phyloP scores from a whole-genome alignment of 1,139 yeast genomes.

The Diutina scorzettiae region DNA sequence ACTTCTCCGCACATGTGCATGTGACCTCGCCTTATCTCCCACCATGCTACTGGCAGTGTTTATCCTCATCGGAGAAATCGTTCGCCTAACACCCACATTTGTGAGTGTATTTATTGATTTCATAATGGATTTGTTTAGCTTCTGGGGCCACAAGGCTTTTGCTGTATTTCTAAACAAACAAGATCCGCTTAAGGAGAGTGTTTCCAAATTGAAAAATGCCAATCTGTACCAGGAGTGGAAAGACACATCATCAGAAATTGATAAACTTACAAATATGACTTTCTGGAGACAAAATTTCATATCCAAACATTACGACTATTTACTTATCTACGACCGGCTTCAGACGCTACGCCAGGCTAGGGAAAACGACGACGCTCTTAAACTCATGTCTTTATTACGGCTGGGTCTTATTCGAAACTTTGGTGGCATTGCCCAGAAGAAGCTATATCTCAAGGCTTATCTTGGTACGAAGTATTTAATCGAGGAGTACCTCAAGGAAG shows the following conservation, averaged over 20 bases:
- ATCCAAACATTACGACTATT: conserved; percentile 74
- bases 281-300: conserved; percentile 81
- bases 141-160: conserved; percentile 41
- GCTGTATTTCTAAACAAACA: conserved; percentile 22
- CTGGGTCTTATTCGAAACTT: conserved; percentile 81
- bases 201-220: conserved; percentile 28
- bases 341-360: conserved; percentile 54
- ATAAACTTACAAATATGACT: conserved; percentile 56
- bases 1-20: too few relatives aligned
- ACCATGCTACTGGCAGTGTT: too few relatives aligned
- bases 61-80: conserved; percentile 13
- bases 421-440: conserved; percentile 79
- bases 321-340: conserved; percentile 64
- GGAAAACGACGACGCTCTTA: conserved; percentile 40
- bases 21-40: too few relatives aligned
- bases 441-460: conserved; percentile 69
- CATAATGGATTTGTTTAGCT: conserved; percentile 42
- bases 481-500: conserved; percentile 77
- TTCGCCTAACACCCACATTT: conserved; percentile 39
- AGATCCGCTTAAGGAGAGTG: conserved; percentile 29
- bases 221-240: conserved; percentile 53
- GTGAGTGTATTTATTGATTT: conserved; percentile 55
- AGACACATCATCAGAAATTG: conserved; percentile 45
- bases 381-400: conserved; percentile 58
- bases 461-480: conserved; percentile 81